A percentile compares a stretch with the other conserved stretches of the same genome.
phyloP scores from a whole-genome alignment of 2,329 filamentous ascomycete species.

The Stagonosporopsis chrysanthemi region DNA sequence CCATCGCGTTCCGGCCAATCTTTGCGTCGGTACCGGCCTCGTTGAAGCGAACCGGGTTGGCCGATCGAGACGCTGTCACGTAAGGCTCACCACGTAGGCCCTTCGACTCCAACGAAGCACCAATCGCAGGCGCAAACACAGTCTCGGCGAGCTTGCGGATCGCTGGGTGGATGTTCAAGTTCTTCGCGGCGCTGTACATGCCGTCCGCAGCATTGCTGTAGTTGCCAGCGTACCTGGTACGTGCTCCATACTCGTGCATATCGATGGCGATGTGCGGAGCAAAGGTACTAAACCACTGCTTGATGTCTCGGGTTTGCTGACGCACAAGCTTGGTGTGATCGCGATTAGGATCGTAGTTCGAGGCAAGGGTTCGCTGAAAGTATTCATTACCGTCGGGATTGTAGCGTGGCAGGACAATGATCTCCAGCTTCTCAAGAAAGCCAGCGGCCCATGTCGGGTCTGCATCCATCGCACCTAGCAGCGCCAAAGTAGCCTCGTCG shows the following conservation, averaged over 20 bases:
- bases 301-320: constrained; percentile 47
- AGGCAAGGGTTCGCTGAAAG: constrained; percentile 47
- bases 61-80: constrained; percentile 38
- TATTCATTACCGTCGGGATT: constrained; percentile 49
- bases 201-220: constrained; percentile 48
- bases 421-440: constrained; percentile 45
- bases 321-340: constrained; percentile 49
- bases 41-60: constrained; percentile 33
- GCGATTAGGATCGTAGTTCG: constrained; percentile 49
- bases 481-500: constrained; percentile 46
- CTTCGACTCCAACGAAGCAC: constrained; percentile 33
- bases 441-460: constrained; percentile 42
- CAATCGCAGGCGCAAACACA: constrained; percentile 46
- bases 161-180: constrained; percentile 45
- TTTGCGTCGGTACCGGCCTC: constrained; percentile 49
- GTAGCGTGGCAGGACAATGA: constrained; percentile 47
- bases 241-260: constrained; percentile 48
- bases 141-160: constrained; percentile 47
- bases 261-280: constrained; percentile 47
- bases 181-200: constrained; percentile 48
- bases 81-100: constrained; percentile 48
- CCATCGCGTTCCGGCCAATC: constrained; percentile 50
- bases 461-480: constrained; percentile 46
- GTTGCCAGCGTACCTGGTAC: constrained; percentile 33
- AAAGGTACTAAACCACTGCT: constrained; percentile 41